A percentile compares a stretch with the other conserved stretches of the same genome.
Conservation (phyloP, 2,329 filamentous ascomycete species). For the Samsoniella hepiali region DNA sequence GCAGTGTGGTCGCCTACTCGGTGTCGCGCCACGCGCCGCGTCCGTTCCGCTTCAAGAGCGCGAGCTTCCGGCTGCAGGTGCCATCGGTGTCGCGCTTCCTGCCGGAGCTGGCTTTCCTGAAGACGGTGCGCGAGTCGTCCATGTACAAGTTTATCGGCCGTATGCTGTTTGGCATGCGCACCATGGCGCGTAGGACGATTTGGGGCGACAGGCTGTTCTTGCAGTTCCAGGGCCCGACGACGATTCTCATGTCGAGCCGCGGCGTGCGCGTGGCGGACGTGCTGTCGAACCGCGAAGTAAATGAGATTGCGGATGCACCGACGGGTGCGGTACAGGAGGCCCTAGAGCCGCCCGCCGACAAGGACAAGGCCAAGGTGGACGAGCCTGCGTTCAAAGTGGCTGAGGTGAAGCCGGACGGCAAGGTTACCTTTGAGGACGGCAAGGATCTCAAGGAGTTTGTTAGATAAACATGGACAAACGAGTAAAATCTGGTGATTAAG, state of each 20-base stretch:
- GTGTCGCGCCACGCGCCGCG: constrained; percentile 69
- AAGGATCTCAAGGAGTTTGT: constrained; percentile 57
- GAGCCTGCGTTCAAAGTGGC: constrained; percentile 51
- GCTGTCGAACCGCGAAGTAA: constrained; percentile 73
- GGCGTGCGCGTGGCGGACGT: constrained; percentile 75
- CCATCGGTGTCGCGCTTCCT: constrained; percentile 65
- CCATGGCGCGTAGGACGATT: constrained; percentile 74
- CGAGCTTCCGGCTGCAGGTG: constrained; percentile 73
- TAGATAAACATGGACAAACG: constrained; percentile 28
- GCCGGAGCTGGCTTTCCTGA: constrained; percentile 69
- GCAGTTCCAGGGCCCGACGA: constrained; percentile 82
- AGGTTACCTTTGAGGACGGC: constrained; percentile 62
- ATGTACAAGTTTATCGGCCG: constrained; percentile 68
- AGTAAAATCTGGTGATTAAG: background rate
- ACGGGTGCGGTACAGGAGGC: constrained; percentile 66
- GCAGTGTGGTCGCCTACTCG: constrained; percentile 88
- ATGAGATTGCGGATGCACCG: constrained; percentile 83
- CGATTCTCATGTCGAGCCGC: constrained; percentile 84
- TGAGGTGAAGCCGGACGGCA: constrained; percentile 57
- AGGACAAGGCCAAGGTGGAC: constrained; percentile 18
- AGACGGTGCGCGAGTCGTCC: constrained; percentile 65
- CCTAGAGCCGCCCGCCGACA: constrained; percentile 39
- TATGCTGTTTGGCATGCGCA: constrained; percentile 67
- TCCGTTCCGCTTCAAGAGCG: constrained; percentile 81
- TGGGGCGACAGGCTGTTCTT: constrained; percentile 94